Evolutionary conservation across 2,329 filamentous ascomycete species (phyloP), one percentile per base, ranked within the genome.

Genomic region (Tolypocladium inflatum): DNA sequence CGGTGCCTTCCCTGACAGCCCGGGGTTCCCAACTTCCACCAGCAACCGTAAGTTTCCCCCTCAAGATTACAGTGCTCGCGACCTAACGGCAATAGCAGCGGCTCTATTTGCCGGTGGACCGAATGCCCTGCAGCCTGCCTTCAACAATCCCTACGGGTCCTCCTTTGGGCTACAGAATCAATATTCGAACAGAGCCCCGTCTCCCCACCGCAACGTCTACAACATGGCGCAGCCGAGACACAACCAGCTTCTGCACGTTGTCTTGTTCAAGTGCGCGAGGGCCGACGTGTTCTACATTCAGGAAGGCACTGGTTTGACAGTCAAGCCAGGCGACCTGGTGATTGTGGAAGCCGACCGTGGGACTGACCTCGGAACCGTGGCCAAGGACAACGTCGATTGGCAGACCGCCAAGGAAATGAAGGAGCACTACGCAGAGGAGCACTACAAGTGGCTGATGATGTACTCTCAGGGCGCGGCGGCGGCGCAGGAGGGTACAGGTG

Each of bases 371-470:
- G 95, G 94, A 51, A 96, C 93, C 33, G 93, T 99, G 35, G 89
- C 90, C 56, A 86, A 89, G 64, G 89, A 91, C 62, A 92, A 95
- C 65, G 86, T 97, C 43, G 89, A 91, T 61, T 91, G 91, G 81
- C 87, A 91, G 63, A 84, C 88, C 55, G 94, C 94, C 10, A 92
- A 94, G 67, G 88, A 94, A 54, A 77, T 91, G 63, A 96, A 97
- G 71, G 90, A 95, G 65, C 87, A 94, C 65, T 95, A 93, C 64
- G 89, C 89, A 2, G 91, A 97, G 70, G 91, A 97, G 70, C 94
- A 99, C 71, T 97, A 96, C 76, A 92, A 91, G 68, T 97, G 93
- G 90, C 81, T 99, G 56, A 96, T 97, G 89, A 94, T 97, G 89
- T 99, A 97, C 72, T 96, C 91, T 1, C 87, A 91, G 70, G 89